phyloP scores from a whole-genome alignment of 768 basidiomycete genomes.

The Suillus subluteus region DNA sequence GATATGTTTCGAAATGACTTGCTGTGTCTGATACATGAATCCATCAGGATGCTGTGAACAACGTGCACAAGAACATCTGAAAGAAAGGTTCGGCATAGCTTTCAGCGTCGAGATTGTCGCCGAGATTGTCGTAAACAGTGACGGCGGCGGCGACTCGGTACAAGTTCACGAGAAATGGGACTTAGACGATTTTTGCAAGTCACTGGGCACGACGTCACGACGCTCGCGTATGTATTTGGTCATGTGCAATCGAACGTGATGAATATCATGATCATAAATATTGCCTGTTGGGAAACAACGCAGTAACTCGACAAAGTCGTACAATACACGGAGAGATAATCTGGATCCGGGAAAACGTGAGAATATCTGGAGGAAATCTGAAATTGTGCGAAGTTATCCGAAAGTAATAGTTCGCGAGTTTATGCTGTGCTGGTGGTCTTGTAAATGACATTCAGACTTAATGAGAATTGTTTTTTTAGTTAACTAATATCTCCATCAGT shows the following conservation, averaged over 20 bases:
- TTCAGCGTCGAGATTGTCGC: neutral
- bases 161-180: neutral
- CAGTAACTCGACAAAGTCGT: neutral
- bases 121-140: too few species aligned
- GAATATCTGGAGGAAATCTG: too few species aligned
- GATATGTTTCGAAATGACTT: neutral
- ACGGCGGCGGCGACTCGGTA: neutral
- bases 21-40: neutral
- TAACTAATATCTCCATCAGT: too few species aligned
- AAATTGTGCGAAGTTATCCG: too few species aligned
- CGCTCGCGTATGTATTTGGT: too few species aligned
- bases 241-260: slow-evolving; percentile 1
- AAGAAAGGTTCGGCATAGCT: neutral
- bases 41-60: neutral
- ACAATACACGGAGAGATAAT: neutral
- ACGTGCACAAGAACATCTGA: neutral
- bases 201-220: neutral
- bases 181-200: neutral
- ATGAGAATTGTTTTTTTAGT: too few species aligned
- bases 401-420: too few species aligned
- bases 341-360: too few species aligned
- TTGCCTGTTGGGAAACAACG: neutral
- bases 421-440: too few species aligned
- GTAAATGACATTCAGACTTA: too few species aligned
- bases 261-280: neutral